A percentile compares a stretch with the other conserved stretches of the same genome.
Conservation (phyloP, 2,329 filamentous ascomycete genomes). For the Cucurbitaria berberidis region DNA sequence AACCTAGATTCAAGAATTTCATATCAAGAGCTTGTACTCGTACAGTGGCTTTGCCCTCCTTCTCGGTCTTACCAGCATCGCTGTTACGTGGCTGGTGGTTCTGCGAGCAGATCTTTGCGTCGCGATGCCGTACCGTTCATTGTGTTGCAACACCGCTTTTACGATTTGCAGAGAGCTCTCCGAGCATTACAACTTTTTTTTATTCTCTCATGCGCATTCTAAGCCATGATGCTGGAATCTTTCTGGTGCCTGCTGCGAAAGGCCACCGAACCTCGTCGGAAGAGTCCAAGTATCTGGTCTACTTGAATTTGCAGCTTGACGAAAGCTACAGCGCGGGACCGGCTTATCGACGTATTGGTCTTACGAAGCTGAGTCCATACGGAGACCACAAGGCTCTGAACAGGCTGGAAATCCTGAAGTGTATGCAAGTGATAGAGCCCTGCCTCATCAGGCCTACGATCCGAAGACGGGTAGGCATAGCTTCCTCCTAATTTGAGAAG, state of each 20-base stretch:
- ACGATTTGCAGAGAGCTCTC: neutral
- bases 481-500: no score
- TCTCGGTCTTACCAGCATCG: no score
- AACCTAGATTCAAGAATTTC: no score
- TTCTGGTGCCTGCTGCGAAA: constrained; percentile 11
- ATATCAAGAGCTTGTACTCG: no score
- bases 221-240: constrained; percentile 4
- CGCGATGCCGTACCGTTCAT: no score
- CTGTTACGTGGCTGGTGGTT: no score
- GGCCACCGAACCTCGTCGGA: constrained; percentile 3
- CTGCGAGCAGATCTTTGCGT: no score
- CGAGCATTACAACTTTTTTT: no score
- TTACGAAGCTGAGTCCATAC: constrained; percentile 15
- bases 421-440: constrained; percentile 1
- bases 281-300: constrained; percentile 6
- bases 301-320: constrained; percentile 9
- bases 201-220: no score
- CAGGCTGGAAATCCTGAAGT: constrained; percentile 4
- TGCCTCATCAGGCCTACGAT: neutral
- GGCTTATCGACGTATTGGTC: constrained; percentile 12
- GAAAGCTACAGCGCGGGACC: neutral
- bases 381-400: constrained; percentile 6
- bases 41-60: no score
- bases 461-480: no score
- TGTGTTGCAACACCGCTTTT: no score